These are phyloP conservation scores for Monascus ruber DNA, from an alignment of 2,329 filamentous ascomycete species.

Conservation along the genomic window DNA sequence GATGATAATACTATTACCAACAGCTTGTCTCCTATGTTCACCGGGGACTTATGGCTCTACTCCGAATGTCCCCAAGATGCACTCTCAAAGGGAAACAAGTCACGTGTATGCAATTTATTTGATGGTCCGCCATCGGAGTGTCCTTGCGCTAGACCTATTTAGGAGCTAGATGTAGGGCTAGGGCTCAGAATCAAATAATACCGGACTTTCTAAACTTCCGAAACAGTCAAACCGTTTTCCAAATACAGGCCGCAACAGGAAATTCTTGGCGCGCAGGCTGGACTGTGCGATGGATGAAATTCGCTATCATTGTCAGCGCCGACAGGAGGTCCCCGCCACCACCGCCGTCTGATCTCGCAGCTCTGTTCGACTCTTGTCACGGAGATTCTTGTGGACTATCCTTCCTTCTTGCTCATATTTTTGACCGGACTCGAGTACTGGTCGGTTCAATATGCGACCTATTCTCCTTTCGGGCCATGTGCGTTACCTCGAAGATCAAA, in stretches of 20 bases:
- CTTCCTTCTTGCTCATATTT: conserved; percentile 5
- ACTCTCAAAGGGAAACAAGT: too few relatives aligned
- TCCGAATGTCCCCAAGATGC: too few relatives aligned
- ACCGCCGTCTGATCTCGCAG: conserved; percentile 14
- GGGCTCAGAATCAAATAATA: neutral
- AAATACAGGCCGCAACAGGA: conserved; percentile 2
- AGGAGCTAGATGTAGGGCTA: neutral
- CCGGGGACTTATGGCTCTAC: too few relatives aligned
- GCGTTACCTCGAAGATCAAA: conserved; percentile 17
- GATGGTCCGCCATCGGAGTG: too few relatives aligned
- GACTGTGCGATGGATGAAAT: conserved; percentile 31
- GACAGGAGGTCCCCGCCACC: conserved; percentile 12
- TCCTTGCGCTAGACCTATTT: neutral
- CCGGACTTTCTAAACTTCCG: conserved; percentile 1
- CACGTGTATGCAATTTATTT: too few relatives aligned
- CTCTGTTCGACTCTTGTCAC: conserved; percentile 10
- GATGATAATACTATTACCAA: too few relatives aligned
- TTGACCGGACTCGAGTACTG: conserved; percentile 10
- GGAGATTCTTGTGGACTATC: conserved; percentile 9
- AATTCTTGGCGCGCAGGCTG: conserved; percentile 23
- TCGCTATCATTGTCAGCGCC: conserved; percentile 23
- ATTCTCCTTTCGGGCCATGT: conserved; percentile 91
- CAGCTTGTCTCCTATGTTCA: too few relatives aligned
- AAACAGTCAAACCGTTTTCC: conserved; percentile 4
- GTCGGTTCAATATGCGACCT: conserved; percentile 68